These are phyloP conservation scores for Apiospora saccharicola DNA, from an alignment of 2,329 filamentous ascomycete species.

Conservation along the genomic window DNA sequence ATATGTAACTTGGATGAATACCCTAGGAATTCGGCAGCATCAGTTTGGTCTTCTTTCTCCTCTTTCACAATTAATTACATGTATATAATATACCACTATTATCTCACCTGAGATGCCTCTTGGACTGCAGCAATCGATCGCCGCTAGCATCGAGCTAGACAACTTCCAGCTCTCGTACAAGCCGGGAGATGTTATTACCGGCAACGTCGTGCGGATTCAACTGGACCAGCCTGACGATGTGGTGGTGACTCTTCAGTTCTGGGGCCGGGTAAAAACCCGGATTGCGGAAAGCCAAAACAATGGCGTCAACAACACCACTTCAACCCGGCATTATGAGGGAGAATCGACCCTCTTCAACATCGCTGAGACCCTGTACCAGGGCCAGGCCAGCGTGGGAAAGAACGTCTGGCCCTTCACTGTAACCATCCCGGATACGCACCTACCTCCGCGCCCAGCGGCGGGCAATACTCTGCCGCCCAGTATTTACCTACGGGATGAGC, in stretches of 20 bases:
- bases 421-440: constrained; percentile 34
- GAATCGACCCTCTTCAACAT: constrained; percentile 31
- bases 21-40: neutral
- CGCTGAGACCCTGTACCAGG: constrained; percentile 35
- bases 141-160: constrained; percentile 26
- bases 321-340: constrained; percentile 18
- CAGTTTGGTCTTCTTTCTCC: neutral
- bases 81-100: too few relatives aligned
- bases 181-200: constrained; percentile 24
- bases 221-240: constrained; percentile 13
- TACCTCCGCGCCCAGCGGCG: constrained; percentile 11
- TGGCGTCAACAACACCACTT: neutral
- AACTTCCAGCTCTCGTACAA: constrained; percentile 25
- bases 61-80: neutral
- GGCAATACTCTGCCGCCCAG: constrained; percentile 2
- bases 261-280: constrained; percentile 15
- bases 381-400: constrained; percentile 20
- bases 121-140: constrained; percentile 24
- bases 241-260: constrained; percentile 20
- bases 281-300: neutral
- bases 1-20: neutral
- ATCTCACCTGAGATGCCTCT: constrained; percentile 5
- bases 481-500: neutral
- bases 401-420: constrained; percentile 42
- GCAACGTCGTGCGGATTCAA: constrained; percentile 24